Conservation (phyloP, 2,329 filamentous ascomycete genomes). For the Thelonectria discophora region DNA sequence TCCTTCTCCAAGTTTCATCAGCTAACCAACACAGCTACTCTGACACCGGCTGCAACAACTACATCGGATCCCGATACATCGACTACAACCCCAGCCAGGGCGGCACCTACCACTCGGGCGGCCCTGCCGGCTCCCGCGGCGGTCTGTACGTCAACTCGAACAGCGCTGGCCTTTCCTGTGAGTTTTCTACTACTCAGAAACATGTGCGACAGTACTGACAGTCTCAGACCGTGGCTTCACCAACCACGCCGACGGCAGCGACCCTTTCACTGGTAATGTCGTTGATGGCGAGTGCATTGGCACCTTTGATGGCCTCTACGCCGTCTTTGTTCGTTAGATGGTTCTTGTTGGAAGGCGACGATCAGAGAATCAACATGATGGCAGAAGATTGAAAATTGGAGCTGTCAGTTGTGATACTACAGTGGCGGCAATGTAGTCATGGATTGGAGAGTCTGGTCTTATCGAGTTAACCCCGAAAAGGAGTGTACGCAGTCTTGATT, state of each 20-base stretch:
- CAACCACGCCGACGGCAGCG: neutral
- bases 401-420: neutral
- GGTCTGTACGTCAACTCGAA: neutral
- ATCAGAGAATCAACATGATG: neutral
- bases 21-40: neutral
- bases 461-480: too few species aligned
- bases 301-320: neutral
- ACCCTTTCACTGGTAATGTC: neutral
- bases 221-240: neutral
- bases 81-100: neutral
- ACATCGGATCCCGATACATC: neutral
- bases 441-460: too few species aligned
- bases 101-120: neutral
- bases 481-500: too few species aligned
- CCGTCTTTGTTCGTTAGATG: neutral
- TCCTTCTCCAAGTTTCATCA: neutral
- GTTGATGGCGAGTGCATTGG: neutral
- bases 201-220: neutral
- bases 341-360: neutral
- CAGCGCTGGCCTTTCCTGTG: neutral
- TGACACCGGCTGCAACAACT: neutral
- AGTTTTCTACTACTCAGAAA: neutral
- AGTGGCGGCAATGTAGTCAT: neutral
- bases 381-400: neutral
- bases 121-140: neutral